These are phyloP conservation scores for Leptographium galeiforme DNA, from an alignment of 2,329 filamentous ascomycete genomes.

Conservation along the genomic window DNA sequence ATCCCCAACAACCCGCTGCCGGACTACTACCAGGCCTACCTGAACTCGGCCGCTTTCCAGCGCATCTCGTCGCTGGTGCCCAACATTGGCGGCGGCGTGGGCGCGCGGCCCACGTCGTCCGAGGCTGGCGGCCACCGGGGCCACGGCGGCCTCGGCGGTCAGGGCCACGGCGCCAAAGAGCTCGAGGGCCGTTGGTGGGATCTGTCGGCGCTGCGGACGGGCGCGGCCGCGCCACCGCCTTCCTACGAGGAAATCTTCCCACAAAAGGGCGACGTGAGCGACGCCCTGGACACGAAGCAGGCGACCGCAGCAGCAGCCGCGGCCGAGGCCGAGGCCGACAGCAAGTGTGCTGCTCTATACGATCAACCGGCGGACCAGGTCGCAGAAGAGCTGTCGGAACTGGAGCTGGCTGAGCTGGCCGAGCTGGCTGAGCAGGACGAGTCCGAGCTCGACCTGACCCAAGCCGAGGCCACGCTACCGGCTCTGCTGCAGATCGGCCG, in stretches of 20 bases:
- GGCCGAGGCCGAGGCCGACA: neutral
- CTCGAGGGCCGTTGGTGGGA: slow-evolving; percentile 53
- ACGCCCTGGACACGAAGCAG: slow-evolving; percentile 39
- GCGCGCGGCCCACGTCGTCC: slow-evolving; percentile 33
- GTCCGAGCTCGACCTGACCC: neutral
- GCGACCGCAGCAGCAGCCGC: slow-evolving; percentile 21
- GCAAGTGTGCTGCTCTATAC: slow-evolving; percentile 36
- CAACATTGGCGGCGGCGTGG: slow-evolving; percentile 32
- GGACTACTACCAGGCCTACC: slow-evolving; percentile 56
- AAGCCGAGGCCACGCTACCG: slow-evolving; percentile 15
- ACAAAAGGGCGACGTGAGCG: slow-evolving; percentile 16
- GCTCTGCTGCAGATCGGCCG: slow-evolving; percentile 44
- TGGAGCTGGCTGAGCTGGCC: neutral
- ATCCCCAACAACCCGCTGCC: slow-evolving; percentile 35
- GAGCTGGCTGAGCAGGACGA: neutral
- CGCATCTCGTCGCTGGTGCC: slow-evolving; percentile 61
- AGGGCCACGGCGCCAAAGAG: slow-evolving; percentile 26
- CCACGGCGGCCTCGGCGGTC: slow-evolving; percentile 25
- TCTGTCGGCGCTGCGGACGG: slow-evolving; percentile 34
- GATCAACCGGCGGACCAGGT: slow-evolving; percentile 19
- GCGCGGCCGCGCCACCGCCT: slow-evolving; percentile 45
- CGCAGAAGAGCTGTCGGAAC: slow-evolving; percentile 22
- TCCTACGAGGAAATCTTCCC: slow-evolving; percentile 66
- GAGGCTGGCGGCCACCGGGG: slow-evolving; percentile 28
- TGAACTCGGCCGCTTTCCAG: slow-evolving; percentile 48